These are phyloP conservation scores for Tanacetum coccineum DNA, from an alignment of 129 eudicot genomes.

Conservation along the genomic window DNA sequence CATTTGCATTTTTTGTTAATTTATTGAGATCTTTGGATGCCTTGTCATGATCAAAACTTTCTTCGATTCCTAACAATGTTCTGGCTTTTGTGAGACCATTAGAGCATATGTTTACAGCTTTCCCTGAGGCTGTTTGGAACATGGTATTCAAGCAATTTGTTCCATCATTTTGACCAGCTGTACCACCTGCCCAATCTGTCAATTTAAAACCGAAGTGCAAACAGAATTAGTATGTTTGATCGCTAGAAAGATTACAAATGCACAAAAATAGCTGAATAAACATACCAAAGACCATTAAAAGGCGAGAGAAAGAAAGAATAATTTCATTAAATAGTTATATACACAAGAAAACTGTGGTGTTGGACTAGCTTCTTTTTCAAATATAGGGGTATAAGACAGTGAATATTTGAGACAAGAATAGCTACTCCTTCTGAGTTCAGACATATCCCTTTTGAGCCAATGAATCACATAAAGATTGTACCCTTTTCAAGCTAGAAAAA, in stretches of 20 bases:
- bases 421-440: not conserved
- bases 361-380: not conserved
- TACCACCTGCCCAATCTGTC: slow-evolving; percentile 37
- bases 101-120: slow-evolving; percentile 61
- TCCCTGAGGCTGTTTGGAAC: slow-evolving; percentile 85
- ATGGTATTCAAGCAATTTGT: slow-evolving; percentile 34
- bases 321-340: not conserved
- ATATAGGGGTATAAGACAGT: not conserved
- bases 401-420: not conserved
- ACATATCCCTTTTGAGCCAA: not conserved
- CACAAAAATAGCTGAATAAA: not conserved
- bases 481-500: not conserved
- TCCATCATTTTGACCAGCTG: slow-evolving; percentile 33
- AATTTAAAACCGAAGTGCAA: slow-evolving; percentile 1
- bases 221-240: slow-evolving; percentile 9
- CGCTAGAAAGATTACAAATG: slow-evolving; percentile 11
- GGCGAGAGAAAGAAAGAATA: not conserved
- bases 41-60: slow-evolving; percentile 25
- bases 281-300: slow-evolving; percentile 15
- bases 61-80: slow-evolving; percentile 62
- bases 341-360: not conserved
- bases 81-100: slow-evolving; percentile 71
- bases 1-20: slow-evolving; percentile 26
- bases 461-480: not conserved
- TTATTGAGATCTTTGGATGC: slow-evolving; percentile 35